Conservation (phyloP, 106 monocot genomes). For the Phalaenopsis aphrodite region DNA sequence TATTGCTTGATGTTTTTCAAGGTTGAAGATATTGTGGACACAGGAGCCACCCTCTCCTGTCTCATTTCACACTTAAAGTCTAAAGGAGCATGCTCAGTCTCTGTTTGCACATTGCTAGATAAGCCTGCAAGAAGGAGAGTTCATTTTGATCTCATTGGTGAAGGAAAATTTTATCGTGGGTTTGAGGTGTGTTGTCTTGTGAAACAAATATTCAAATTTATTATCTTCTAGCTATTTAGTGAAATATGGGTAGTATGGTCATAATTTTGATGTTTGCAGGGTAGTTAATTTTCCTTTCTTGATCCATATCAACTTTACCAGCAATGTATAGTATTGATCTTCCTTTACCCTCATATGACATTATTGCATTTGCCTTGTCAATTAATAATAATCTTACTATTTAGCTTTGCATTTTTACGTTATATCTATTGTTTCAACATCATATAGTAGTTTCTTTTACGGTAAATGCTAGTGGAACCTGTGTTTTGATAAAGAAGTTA, state of each 20-base stretch:
- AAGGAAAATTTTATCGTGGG: conserved; percentile 81
- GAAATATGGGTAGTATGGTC: neutral
- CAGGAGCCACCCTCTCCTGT: conserved; percentile 65
- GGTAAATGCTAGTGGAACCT: too few relatives aligned
- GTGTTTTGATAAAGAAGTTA: too few relatives aligned
- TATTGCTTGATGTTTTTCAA: conserved; percentile 15
- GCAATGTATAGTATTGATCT: neutral
- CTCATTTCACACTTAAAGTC: conserved; percentile 65
- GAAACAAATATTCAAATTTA: neutral
- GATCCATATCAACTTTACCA: neutral
- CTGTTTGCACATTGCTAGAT: conserved; percentile 84
- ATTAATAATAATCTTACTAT: too few relatives aligned
- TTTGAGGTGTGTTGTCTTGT: conserved; percentile 56
- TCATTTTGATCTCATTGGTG: conserved; percentile 54
- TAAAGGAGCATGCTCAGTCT: conserved; percentile 74
- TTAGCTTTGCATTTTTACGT: too few relatives aligned
- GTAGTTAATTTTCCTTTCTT: neutral
- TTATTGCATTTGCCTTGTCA: neutral
- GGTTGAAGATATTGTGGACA: conserved; percentile 97
- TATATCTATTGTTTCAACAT: too few relatives aligned
- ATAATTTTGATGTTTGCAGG: neutral
- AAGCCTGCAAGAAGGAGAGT: conserved; percentile 78
- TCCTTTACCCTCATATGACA: neutral
- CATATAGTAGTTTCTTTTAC: too few relatives aligned
- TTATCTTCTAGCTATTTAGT: neutral